A percentile compares a stretch with the other conserved stretches of the same genome.
Conservation (phyloP, 768 basidiomycete genomes). For the Leucosporidium creatinivorum region DNA sequence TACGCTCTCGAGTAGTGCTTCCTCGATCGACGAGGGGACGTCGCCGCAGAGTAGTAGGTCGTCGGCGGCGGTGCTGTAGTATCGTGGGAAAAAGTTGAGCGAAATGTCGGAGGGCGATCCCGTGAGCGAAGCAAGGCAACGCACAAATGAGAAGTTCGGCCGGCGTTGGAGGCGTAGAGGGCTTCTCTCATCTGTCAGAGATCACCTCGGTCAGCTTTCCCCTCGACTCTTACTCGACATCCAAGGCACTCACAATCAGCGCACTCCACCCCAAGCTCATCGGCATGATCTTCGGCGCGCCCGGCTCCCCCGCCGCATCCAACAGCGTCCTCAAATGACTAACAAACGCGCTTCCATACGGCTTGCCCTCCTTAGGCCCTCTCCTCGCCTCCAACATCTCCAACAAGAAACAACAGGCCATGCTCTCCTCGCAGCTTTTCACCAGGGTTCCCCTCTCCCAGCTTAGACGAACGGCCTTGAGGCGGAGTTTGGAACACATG, state of each 20-base stretch:
- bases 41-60: constrained; percentile 28
- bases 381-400: constrained; percentile 30
- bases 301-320: constrained; percentile 12
- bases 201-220: background rate
- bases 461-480: constrained; percentile 14
- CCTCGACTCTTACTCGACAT: background rate
- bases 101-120: background rate
- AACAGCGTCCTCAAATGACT: constrained; percentile 26
- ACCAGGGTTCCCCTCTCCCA: constrained; percentile 30
- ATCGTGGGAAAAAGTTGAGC: no score
- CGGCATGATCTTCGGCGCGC: constrained; percentile 14
- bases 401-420: constrained; percentile 29
- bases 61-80: constrained; percentile 17
- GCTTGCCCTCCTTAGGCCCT: constrained; percentile 21
- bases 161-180: constrained; percentile 23
- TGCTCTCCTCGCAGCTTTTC: constrained; percentile 16
- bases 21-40: constrained; percentile 20
- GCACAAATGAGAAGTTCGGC: constrained; percentile 25
- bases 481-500: constrained; percentile 11
- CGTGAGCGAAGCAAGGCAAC: background rate
- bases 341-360: constrained; percentile 28
- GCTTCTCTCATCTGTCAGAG: constrained; percentile 25
- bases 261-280: constrained; percentile 27
- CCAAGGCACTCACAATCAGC: constrained; percentile 8
- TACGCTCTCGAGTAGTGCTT: constrained; percentile 26